These are phyloP conservation scores for Diversispora epigaea DNA, from an alignment of 192 early-diverging fungal genomes.

Conservation along the genomic window DNA sequence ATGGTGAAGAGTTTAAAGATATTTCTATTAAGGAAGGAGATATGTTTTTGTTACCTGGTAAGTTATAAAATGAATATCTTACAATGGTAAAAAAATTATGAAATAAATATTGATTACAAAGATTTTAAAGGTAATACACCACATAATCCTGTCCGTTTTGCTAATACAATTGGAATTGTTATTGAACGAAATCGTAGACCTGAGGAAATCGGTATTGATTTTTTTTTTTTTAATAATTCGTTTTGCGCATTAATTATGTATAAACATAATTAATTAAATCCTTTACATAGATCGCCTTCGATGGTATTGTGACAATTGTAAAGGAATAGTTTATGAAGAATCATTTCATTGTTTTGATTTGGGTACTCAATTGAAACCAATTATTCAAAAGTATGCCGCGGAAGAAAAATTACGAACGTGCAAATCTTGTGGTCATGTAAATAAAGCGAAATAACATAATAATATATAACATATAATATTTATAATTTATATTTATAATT, in stretches of 20 bases:
- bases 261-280: neutral
- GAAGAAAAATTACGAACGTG: slow-evolving; percentile 73
- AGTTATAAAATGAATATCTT: neutral
- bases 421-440: slow-evolving; percentile 64
- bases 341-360: slow-evolving; percentile 89
- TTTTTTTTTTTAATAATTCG: neutral
- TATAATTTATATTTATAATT: no score
- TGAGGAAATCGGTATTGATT: slow-evolving; percentile 59
- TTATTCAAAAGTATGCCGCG: slow-evolving; percentile 81
- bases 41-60: slow-evolving; percentile 93
- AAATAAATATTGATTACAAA: neutral
- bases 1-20: slow-evolving; percentile 73
- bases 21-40: slow-evolving; percentile 88
- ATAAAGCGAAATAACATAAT: slow-evolving; percentile 50
- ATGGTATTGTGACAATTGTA: slow-evolving; percentile 94
- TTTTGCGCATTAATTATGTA: no score
- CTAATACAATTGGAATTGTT: slow-evolving; percentile 94
- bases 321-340: slow-evolving; percentile 81
- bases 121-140: slow-evolving; percentile 71
- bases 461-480: slow-evolving; percentile 27
- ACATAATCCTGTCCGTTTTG: slow-evolving; percentile 92
- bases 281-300: slow-evolving; percentile 69
- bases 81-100: neutral
- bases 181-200: slow-evolving; percentile 83
- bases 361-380: slow-evolving; percentile 85